phyloP scores from a whole-genome alignment of 768 basidiomycete genomes.

The Russula emetica region DNA sequence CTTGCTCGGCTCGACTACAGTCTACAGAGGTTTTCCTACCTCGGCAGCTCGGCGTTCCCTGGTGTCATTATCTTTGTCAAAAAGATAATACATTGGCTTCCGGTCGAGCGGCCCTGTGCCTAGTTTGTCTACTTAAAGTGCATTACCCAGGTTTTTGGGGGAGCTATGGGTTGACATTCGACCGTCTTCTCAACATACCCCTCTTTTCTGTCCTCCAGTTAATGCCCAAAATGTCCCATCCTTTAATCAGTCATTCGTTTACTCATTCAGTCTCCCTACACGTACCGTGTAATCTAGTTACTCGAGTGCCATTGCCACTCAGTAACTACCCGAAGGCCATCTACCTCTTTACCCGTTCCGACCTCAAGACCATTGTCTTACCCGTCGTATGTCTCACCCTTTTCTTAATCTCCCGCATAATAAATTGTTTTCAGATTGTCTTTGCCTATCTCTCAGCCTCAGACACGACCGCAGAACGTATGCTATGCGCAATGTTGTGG shows the following conservation, averaged over 20 bases:
- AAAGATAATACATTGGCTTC: no score
- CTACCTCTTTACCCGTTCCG: slow-evolving; percentile 22
- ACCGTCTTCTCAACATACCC: background rate
- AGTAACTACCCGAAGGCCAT: slow-evolving; percentile 7
- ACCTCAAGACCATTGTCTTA: slow-evolving; percentile 23
- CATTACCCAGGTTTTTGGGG: no score
- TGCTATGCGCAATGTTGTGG: slow-evolving; percentile 26
- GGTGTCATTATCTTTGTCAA: no score
- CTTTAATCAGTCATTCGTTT: background rate
- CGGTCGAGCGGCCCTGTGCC: no score
- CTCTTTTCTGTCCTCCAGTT: background rate
- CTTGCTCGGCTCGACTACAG: no score
- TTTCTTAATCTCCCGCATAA: background rate
- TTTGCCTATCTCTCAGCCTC: slow-evolving; percentile 20
- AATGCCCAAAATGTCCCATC: background rate
- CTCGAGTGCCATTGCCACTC: slow-evolving; percentile 1
- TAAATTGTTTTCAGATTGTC: slow-evolving; percentile 6
- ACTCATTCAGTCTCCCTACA: background rate
- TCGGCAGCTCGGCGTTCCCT: no score
- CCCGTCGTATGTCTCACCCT: slow-evolving; percentile 2
- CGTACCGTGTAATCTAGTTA: background rate
- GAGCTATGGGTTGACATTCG: no score
- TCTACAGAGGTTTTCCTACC: no score
- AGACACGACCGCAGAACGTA: background rate
- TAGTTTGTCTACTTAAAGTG: no score